phyloP scores from a whole-genome alignment of 371 early-diverging fungal genomes.

The Fennellomyces sp. region DNA sequence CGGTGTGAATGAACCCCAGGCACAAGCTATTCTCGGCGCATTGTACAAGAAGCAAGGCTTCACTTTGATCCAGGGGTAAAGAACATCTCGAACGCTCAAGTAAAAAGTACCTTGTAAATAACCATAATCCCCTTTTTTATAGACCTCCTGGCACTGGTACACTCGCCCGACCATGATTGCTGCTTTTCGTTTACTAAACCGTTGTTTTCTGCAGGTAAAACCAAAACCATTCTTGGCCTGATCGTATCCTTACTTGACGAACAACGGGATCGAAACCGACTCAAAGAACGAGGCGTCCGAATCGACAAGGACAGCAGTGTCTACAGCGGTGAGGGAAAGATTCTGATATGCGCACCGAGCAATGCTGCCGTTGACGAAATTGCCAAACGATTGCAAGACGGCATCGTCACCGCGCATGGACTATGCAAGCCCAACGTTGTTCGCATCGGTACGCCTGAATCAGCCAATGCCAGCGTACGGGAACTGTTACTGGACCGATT shows the following conservation, averaged over 20 bases:
- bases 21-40: constrained; percentile 80
- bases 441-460: constrained; percentile 80
- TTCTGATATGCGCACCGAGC: constrained; percentile 95
- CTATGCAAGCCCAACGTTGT: constrained; percentile 74
- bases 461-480: constrained; percentile 72
- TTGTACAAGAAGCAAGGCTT: constrained; percentile 74
- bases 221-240: constrained; percentile 88
- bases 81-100: background rate
- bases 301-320: background rate
- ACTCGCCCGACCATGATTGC: no score
- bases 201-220: constrained; percentile 72
- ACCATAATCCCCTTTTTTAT: constrained; percentile 6
- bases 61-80: constrained; percentile 88
- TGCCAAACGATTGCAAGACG: constrained; percentile 78
- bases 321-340: constrained; percentile 33
- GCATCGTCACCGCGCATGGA: constrained; percentile 60
- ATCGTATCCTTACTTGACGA: constrained; percentile 71
- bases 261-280: constrained; percentile 18
- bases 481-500: constrained; percentile 73
- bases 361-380: constrained; percentile 99
- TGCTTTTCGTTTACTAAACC: background rate
- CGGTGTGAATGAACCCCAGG: constrained; percentile 89
- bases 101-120: background rate
- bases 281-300: background rate
- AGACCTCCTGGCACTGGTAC: constrained; percentile 86